Base-by-base conservation (phyloP, 129 eudicot genomes). In the Daucus carota region DNA sequence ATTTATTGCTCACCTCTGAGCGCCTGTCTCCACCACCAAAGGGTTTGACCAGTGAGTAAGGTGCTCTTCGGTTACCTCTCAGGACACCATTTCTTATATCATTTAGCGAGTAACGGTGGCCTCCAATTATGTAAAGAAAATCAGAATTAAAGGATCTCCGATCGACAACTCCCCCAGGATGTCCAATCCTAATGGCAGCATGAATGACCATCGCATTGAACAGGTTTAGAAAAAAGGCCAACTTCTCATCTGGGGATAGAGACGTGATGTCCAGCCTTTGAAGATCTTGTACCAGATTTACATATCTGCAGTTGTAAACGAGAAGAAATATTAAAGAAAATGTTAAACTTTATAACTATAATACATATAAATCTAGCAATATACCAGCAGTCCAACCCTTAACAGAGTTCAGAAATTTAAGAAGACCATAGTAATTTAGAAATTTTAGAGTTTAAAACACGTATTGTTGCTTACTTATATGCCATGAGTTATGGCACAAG, bases 191-290 rank as follows among this genome's bases (percentile, higher is more conserved):
- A 73, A 94, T 91, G 24, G 88, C 87, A 41, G 90, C 98, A 82
- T 94, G 98, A 45, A 94, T 86, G 70, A 89, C 90, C 97, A 94
- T 91, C 11, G 92, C 91, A 54, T 94, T 94, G 74, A 91, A 87
- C 40, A 94, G 84, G 77, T 94, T 94, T 72, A 94, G 75, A 74
- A 94, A 94, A 92, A 94, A 94, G 13, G 89, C 97, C 73, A 94
- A 84, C 80, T 88, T 94, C 75, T 91, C 96, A 73, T 91, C 79
- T 52, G 76, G 80, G 18, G 90, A 78, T 38, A 94, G 90, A 38
- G 88, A 81, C 18, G 40, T 57, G 74, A 94, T 79, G 82, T 94
- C 78, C 75, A 94, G 83, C 79, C 98, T 84, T 24, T 94, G 98
- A 73, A 94, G 93, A 52, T 90, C 96, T 74, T 87, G 93, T 67